Base-by-base conservation (phyloP, 345 rosid genomes). In the Lepidium africanum region DNA sequence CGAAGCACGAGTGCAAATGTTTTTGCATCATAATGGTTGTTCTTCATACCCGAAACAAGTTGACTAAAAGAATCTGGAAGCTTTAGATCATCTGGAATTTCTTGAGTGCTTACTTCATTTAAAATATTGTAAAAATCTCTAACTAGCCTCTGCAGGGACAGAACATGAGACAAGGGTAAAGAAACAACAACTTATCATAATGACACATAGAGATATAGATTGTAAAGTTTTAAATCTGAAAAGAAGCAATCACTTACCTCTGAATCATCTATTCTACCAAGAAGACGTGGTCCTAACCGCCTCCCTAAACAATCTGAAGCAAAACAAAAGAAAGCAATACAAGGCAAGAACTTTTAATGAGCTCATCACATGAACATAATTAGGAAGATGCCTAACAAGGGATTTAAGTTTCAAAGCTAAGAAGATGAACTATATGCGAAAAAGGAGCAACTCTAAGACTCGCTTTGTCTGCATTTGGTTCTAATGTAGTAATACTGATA, bases 241-340 rank as follows among this genome's bases (percentile, higher is more conserved):
- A 64, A 13, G 56, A 35, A 63, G 70, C 9, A 63, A 54, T 39
- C 63, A 59, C 71, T 84, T 78, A 91, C 98, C 90, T 76, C 92
- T 69, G 97, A 91, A 84, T 86, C 96, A 85, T 89, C 98, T 75
- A 65, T 80, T 70, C 90, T 81, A 43, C 90, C 89, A 52, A 94
- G 91, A 84, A 95, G 79, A 79, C 82, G 89, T 50, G 99, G 99
- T 79, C 99, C 98, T 74, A 87, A 78, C 69, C 96, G 91, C 83
- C 99, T 85, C 62, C 99, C 99, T 78, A 95, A 85, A 81, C 99
- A 95, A 86, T 88, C 99, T 95, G 70, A 48, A 30, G 53, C 38
- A 13, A 15, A 65, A 30, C 72, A 36, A 63, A 12, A 56, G 56
- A 62, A 30, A 21, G 32, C 6, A 27, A 27, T 0, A 30, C 7